These are phyloP conservation scores for Ceratocystis ficicola DNA, from an alignment of 2,329 filamentous ascomycete genomes.

Conservation along the genomic window DNA sequence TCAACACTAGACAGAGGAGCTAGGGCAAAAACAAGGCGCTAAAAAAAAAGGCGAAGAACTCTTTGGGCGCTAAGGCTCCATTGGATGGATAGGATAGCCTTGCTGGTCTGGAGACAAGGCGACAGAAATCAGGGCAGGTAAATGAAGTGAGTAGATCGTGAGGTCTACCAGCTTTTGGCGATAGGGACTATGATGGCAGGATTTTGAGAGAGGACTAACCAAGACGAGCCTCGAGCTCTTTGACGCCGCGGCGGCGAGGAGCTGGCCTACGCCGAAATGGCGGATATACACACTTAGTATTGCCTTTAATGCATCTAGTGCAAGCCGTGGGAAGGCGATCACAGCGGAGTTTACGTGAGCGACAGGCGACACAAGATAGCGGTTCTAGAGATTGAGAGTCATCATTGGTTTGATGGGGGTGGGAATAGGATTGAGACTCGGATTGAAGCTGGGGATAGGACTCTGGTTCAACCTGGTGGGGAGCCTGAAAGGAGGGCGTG, in stretches of 20 bases:
- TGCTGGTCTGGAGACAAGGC: not conserved
- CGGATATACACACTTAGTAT: slow-evolving; percentile 73
- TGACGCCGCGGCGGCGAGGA: slow-evolving; percentile 80
- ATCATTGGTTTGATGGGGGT: slow-evolving; percentile 3
- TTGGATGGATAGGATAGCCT: no score
- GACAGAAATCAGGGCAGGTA: not conserved
- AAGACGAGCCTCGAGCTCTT: slow-evolving; percentile 74
- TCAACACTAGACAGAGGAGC: not conserved
- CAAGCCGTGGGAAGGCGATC: slow-evolving; percentile 71
- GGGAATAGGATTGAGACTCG: not conserved
- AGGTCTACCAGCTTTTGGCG: not conserved
- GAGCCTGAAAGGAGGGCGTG: no score
- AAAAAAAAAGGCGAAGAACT: no score
- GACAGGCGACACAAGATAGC: slow-evolving; percentile 72
- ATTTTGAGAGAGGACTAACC: slow-evolving; percentile 42
- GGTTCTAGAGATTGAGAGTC: slow-evolving; percentile 29
- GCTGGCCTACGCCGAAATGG: slow-evolving; percentile 80
- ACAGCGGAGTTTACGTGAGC: slow-evolving; percentile 76
- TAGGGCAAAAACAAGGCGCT: no score
- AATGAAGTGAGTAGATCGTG: not conserved
- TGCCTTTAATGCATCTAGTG: slow-evolving; percentile 61
- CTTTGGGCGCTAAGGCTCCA: no score
- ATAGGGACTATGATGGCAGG: not conserved
- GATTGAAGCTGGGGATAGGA: not conserved
- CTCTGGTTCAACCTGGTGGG: not conserved